phyloP scores from a whole-genome alignment of 345 rosid genomes.

The Lepidium didymum region DNA sequence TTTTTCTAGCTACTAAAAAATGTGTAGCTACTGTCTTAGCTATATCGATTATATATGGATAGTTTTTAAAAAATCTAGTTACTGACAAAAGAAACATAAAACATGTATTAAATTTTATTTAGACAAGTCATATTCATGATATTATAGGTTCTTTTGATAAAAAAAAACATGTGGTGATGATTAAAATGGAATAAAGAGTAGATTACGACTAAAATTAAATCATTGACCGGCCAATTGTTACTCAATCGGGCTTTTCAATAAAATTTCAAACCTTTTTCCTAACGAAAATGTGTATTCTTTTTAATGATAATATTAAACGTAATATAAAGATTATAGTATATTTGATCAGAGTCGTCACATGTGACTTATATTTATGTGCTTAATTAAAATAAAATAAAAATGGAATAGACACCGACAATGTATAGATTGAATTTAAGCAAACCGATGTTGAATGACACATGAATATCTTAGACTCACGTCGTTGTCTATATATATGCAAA shows the following conservation, averaged over 20 bases:
- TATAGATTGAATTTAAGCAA: not conserved
- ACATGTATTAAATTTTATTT: too few species aligned
- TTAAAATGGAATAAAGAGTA: not conserved
- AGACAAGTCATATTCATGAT: too few species aligned
- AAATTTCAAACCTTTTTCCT: not conserved
- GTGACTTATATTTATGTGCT: slow-evolving; percentile 12
- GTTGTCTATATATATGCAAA: not conserved
- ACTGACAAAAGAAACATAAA: too few species aligned
- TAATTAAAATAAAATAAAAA: too few species aligned
- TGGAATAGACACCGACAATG: slow-evolving; percentile 13
- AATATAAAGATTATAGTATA: not conserved
- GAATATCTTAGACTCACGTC: not conserved
- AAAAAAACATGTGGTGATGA: not conserved
- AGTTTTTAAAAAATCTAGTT: too few species aligned
- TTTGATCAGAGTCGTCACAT: slow-evolving; percentile 10
- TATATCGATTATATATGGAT: too few species aligned
- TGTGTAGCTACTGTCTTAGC: too few species aligned
- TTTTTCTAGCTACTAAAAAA: too few species aligned
- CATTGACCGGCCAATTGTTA: not conserved
- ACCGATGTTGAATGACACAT: not conserved
- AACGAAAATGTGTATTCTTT: not conserved
- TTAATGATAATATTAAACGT: not conserved
- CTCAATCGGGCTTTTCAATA: not conserved
- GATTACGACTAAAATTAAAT: not conserved
- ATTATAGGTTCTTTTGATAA: too few species aligned